A percentile compares a stretch with the other conserved stretches of the same genome.
Conservation (phyloP, 2,329 filamentous ascomycete species). For the Gnomoniopsis sp. region DNA sequence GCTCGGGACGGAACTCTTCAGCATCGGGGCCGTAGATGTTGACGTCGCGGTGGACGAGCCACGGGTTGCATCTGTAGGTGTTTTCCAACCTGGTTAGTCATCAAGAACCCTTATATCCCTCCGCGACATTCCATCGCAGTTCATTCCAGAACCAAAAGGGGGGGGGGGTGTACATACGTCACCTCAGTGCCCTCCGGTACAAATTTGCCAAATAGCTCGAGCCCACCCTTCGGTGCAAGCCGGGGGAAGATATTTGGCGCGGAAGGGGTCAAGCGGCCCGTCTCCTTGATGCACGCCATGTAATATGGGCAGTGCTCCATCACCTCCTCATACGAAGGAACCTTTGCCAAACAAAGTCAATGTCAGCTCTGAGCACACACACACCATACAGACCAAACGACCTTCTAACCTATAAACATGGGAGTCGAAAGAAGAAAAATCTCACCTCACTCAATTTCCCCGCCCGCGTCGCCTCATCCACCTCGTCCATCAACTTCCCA, state of each 20-base stretch:
- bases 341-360: not conserved
- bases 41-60: conserved; percentile 60
- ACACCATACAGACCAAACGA: too few species aligned
- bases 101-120: not conserved
- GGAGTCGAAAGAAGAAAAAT: too few species aligned
- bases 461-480: conserved; percentile 35
- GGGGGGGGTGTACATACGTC: not conserved
- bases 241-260: conserved; percentile 50
- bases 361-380: not conserved
- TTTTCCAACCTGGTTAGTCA: not conserved
- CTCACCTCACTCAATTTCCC: conserved; percentile 26
- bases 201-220: conserved; percentile 22
- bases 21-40: conserved; percentile 54
- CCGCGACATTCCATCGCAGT: too few species aligned
- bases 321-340: conserved; percentile 31
- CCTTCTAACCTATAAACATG: too few species aligned
- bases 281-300: conserved; percentile 47
- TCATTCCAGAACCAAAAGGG: too few species aligned
- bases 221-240: conserved; percentile 30
- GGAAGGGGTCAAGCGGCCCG: conserved; percentile 46
- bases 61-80: conserved; percentile 32
- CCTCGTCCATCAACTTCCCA: conserved; percentile 43
- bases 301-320: conserved; percentile 43
- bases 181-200: conserved; percentile 17
- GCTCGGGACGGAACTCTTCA: conserved; percentile 43